A percentile compares a stretch with the other conserved stretches of the same genome.
phyloP scores from a whole-genome alignment of 2,329 filamentous ascomycete species.

The Sclerotinia nivalis region DNA sequence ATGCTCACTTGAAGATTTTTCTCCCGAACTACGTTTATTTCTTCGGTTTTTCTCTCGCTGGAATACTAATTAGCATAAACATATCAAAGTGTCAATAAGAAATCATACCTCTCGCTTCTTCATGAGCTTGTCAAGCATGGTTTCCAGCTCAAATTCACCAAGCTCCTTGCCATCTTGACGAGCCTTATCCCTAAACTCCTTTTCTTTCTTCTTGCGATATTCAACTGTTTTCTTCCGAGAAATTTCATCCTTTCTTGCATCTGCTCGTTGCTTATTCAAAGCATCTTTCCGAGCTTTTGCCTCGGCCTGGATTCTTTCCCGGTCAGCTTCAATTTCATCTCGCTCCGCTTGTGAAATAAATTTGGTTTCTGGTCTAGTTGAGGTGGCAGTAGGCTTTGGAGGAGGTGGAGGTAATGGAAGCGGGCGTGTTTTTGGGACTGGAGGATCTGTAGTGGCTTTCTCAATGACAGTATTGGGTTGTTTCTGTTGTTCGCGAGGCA shows the following conservation, averaged over 20 bases:
- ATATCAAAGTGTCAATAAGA: too few species aligned
- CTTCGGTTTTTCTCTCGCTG: slow-evolving; percentile 14
- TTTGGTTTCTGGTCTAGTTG: neutral
- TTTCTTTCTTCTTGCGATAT: neutral
- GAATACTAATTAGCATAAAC: slow-evolving; percentile 1
- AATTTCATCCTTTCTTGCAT: neutral
- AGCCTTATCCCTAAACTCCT: neutral
- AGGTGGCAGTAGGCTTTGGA: too few species aligned
- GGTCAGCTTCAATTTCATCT: neutral
- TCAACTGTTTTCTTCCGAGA: slow-evolving; percentile 1
- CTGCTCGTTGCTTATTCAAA: neutral
- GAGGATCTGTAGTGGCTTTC: neutral
- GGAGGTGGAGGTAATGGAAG: neutral
- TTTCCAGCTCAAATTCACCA: slow-evolving; percentile 7
- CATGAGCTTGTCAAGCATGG: slow-evolving; percentile 12
- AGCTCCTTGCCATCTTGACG: slow-evolving; percentile 5
- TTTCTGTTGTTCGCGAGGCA: neutral
- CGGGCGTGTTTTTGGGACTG: neutral
- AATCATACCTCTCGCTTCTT: slow-evolving; percentile 24
- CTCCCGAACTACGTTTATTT: neutral
- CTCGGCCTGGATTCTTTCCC: neutral
- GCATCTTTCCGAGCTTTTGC: neutral
- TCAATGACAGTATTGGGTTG: fast-evolving
- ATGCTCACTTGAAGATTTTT: neutral
- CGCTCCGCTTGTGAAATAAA: slow-evolving; percentile 18